Evolutionary conservation across 2,329 filamentous ascomycete genomes (phyloP).

Genomic region (Fusarium metavorans): DNA sequence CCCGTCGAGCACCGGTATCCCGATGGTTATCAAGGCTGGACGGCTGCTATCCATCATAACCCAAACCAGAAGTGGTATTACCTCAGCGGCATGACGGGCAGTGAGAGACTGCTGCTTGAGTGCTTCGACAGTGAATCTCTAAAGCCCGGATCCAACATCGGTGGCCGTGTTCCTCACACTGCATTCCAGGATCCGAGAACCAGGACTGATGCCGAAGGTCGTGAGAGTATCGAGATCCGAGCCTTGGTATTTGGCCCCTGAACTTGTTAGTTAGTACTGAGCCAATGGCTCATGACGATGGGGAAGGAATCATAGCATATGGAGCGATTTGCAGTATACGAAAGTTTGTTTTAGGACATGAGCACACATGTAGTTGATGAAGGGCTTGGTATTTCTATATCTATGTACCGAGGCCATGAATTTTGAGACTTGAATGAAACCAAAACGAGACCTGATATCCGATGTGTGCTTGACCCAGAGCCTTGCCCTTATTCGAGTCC

Average conservation of each 20-base stretch:
- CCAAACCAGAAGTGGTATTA: slow-evolving; percentile 80
- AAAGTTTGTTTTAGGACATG: not conserved
- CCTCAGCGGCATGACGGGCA: slow-evolving; percentile 79
- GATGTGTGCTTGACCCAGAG: not conserved
- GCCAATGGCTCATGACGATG: not conserved
- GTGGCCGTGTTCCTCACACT: slow-evolving; percentile 75
- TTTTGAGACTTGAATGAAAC: slow-evolving; percentile 18
- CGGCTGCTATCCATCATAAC: slow-evolving; percentile 74
- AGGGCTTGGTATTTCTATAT: slow-evolving; percentile 36
- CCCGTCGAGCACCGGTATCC: slow-evolving; percentile 79
- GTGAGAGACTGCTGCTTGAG: slow-evolving; percentile 81
- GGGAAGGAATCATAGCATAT: not conserved
- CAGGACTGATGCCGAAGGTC: slow-evolving; percentile 73
- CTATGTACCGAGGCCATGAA: slow-evolving; percentile 30
- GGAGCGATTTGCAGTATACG: not conserved
- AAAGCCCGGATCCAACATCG: slow-evolving; percentile 62
- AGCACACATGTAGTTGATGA: slow-evolving; percentile 12
- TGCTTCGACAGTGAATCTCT: slow-evolving; percentile 78
- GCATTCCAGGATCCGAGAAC: slow-evolving; percentile 84
- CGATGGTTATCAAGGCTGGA: slow-evolving; percentile 76
- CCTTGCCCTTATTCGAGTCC: slow-evolving; percentile 4
- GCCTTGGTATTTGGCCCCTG: slow-evolving; percentile 82
- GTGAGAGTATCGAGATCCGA: slow-evolving; percentile 92
- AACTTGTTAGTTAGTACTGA: slow-evolving; percentile 14
- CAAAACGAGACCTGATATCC: slow-evolving; percentile 11